Evolutionary conservation across 108 stramenopile genomes (phyloP).

Genomic region (Cafeteria roenbergensis): DNA sequence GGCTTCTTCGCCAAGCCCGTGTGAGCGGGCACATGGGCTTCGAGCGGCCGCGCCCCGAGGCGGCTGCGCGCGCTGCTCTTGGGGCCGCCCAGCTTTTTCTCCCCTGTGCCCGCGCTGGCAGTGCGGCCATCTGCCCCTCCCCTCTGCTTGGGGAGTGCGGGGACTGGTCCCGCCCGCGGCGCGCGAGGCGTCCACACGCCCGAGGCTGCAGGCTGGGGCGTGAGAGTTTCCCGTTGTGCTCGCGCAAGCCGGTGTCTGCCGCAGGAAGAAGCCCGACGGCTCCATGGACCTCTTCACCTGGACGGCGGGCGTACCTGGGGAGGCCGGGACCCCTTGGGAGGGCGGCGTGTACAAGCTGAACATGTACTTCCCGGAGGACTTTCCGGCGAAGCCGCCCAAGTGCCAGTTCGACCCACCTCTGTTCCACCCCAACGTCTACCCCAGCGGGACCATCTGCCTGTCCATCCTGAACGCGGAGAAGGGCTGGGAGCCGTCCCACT

Average conservation of each 20-base stretch:
- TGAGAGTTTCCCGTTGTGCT: no score
- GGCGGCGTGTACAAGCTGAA: conserved; percentile 85
- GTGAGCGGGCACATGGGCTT: no score
- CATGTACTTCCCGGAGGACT: conserved; percentile 89
- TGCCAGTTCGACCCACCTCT: conserved; percentile 77
- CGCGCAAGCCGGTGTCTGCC: no score
- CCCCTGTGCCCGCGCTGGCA: no score
- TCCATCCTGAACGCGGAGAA: conserved; percentile 94
- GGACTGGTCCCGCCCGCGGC: no score
- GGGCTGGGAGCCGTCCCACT: conserved; percentile 95
- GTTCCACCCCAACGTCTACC: conserved; percentile 75
- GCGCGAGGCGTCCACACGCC: no score
- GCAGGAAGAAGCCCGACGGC: conserved; percentile 72
- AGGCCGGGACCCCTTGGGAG: conserved; percentile 37
- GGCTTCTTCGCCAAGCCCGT: conserved; percentile 87
- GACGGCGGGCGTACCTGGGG: conserved; percentile 86
- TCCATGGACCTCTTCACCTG: conserved; percentile 81
- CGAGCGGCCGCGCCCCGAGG: no score
- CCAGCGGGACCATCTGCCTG: conserved; percentile 88
- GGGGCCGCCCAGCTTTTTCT: no score
- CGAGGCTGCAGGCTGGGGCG: no score
- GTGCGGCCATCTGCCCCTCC: no score
- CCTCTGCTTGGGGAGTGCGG: no score
- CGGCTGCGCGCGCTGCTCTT: no score
- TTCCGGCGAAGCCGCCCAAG: conserved; percentile 92